Evolutionary conservation across 257 asterid genomes (phyloP), one percentile per base, ranked within the genome.

Genomic region (Schizonepeta tenuifolia): DNA sequence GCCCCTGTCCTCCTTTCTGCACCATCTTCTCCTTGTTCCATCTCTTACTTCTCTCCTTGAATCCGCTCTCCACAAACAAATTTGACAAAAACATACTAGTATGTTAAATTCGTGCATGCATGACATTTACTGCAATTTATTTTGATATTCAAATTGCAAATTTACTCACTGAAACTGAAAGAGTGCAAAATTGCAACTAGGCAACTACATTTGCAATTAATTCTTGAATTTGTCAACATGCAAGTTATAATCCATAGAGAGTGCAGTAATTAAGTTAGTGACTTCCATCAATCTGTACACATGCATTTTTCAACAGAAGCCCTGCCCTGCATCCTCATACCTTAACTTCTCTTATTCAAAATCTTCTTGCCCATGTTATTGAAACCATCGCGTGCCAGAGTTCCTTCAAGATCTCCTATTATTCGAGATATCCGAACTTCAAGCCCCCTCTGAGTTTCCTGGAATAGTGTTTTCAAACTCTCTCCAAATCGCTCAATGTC

Each of bases 351-450:
- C 17, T 55, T 15, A 24, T 10, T 67, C 33, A 50, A 7, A 9
- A 17, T 68, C 82, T 73, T 68, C 82, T 73, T 81, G 77, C 62
- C 78, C 77, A 83, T 79, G 85, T 67, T 67, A 81, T 80, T 10
- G 65, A 90, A 85, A 59, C 97, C 92, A 77, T 89, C 88, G 41
- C 88, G 82, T 11, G 98, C 90, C 36, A 91, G 76, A 36, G 97
- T 86, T 38, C 98, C 96, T 22, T 81, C 97, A 24, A 91, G 91
- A 78, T 91, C 96, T 5, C 96, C 99, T 5, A 94, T 89, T n/a
- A 85, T 85, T 70, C 93, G 87, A 20, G 96, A 83, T 81, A 94
- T 79, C 36, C 96, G 86, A 20, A 94, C 83, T 65, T 89, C 99
- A 38, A 91, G 87, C 11, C 97, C 99, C 57, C 93, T 81, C 64